Percentiles rank a stretch among this genome's conserved stretches.
Evolutionary conservation across 2,329 filamentous ascomycete genomes (phyloP).

Genomic region (Alternaria incomplexa): DNA sequence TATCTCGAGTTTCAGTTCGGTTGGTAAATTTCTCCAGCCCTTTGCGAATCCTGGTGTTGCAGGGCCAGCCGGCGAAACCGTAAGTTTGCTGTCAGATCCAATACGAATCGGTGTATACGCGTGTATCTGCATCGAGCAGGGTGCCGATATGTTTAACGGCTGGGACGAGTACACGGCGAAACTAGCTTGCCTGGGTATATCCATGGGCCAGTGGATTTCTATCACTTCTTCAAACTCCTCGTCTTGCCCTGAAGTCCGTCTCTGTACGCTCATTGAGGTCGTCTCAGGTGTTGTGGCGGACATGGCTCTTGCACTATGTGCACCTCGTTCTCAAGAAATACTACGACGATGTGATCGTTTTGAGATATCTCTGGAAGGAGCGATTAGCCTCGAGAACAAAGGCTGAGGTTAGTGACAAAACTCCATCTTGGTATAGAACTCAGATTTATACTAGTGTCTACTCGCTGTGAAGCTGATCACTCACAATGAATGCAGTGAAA

Average conservation of each 20-base stretch:
- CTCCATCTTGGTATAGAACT: neutral
- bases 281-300: neutral
- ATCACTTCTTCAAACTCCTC: neutral
- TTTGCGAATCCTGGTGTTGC: neutral
- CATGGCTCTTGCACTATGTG: neutral
- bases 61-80: neutral
- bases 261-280: neutral
- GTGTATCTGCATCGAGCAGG: neutral
- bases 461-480: neutral
- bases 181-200: neutral
- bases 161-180: neutral
- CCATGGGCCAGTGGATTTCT: neutral
- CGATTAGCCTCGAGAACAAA: neutral
- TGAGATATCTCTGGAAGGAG: neutral
- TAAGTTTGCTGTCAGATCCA: neutral
- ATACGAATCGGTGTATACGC: neutral
- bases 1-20: conserved; percentile 1
- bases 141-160: neutral
- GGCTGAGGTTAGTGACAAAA: neutral
- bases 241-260: neutral
- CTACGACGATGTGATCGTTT: neutral
- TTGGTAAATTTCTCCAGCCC: neutral
- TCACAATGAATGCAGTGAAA: neutral
- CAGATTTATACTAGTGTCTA: neutral
- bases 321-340: neutral